Evolutionary conservation across 2,329 filamentous ascomycete genomes (phyloP).

Genomic region (Apiospora malaysiana): DNA sequence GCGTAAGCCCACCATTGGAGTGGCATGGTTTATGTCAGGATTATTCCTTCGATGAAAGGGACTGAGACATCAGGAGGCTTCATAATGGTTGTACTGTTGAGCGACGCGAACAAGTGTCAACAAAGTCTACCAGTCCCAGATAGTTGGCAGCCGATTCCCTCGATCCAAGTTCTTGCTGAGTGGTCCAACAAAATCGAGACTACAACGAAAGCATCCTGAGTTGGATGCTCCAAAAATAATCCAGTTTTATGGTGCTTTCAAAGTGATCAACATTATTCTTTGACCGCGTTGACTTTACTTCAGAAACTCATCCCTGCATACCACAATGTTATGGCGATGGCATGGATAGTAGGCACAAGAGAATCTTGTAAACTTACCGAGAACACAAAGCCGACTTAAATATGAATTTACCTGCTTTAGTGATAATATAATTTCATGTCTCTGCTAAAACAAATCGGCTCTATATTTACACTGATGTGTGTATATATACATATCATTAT

Average conservation of each 20-base stretch:
- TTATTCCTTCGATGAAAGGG: neutral
- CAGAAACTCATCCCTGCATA: neutral
- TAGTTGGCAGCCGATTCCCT: neutral
- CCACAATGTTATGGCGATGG: neutral
- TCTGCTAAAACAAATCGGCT: too few relatives aligned
- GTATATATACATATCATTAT: too few relatives aligned
- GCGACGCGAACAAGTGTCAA: neutral
- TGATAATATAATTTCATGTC: too few relatives aligned
- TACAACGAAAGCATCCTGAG: neutral
- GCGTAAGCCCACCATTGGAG: neutral
- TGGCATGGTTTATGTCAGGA: neutral
- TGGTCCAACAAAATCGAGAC: neutral
- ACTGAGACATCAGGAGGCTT: neutral
- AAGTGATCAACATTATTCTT: too few relatives aligned
- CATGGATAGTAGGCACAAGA: too few relatives aligned
- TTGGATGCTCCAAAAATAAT: neutral
- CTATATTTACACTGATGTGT: too few relatives aligned
- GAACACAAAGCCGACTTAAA: too few relatives aligned
- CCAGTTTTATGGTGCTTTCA: neutral
- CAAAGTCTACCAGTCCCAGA: neutral
- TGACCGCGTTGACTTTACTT: too few relatives aligned
- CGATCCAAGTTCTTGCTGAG: neutral
- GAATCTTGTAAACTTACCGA: too few relatives aligned
- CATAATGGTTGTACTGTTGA: neutral
- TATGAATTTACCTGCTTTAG: too few relatives aligned